Base-by-base conservation (phyloP, 345 rosid species). In the Isatis tinctoria region DNA sequence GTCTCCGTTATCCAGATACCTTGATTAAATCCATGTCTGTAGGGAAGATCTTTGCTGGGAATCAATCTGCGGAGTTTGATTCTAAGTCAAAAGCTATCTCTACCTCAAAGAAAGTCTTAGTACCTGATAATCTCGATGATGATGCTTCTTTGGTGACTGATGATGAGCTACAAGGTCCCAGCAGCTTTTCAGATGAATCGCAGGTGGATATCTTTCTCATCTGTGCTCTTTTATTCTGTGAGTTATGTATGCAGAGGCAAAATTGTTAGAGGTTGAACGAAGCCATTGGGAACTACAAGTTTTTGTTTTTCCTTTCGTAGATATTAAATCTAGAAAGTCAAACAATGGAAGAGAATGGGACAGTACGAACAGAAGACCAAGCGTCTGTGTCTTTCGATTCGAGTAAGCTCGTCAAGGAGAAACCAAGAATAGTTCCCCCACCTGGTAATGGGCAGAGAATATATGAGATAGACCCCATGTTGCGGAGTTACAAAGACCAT, bases 401-500 rank as follows among this genome's bases (percentile, higher is more conserved):
- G 37, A 32, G 52, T 72, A 13, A 43, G 0, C 14, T 63, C 12
- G 73, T 73, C 65, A 82, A 67, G 57, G 83, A 76, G 54, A 78
- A 80, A 70, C 75, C 83, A 51, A 78, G 76, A 67, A 36, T 33
- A 24, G 74, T 87, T 79, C 90, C 96, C 7, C 92, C 86, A 58
- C 99, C 99, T 48, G 93, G 97, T 44, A 18, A 60, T 20, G 97
- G 97, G 59, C 79, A 85, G 76, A 84, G 30, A 70, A 91, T 95
- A 76, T 95, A 95, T 76, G 90, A 90, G 79, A 90, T 88, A 76
- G 99, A 91, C 80, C 90, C 97, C 60, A 84, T 72, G 70, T 80
- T 91, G 78, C 60, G 44, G 24, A 84, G 85, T 80, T 68, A 83
- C 64, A 85, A 84, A 44, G 72, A 77, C 27, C 99, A 94, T 83